Evolutionary conservation across 805 yeast species (phyloP), one percentile per base, ranked within the genome.

Genomic region (Novakomyces olei): DNA sequence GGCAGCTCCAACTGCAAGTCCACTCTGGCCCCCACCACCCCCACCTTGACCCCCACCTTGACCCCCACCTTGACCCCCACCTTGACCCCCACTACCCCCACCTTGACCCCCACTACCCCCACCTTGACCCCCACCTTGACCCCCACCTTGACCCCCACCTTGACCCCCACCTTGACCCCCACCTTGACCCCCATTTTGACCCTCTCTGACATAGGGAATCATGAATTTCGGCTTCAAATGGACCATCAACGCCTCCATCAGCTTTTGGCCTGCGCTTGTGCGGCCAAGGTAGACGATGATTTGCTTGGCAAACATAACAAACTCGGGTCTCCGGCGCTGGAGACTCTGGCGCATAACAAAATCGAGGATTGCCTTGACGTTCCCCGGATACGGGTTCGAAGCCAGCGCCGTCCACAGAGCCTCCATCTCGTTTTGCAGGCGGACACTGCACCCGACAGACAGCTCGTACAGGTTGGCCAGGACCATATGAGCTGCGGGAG

Each of bases 381-480:
- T 81, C n/a, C 57, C 61, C 19, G 66, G 62, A 19, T 67, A 63
- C n/a, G 65, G 63, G 4, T 75, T 78, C 32, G 65, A 68, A 1
- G 91, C 93, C n/a, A 88, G 57, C 0, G 95, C 85, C 4, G 78
- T 80, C 99, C 99, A 88, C 15, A 88, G 52, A 0, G 92, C 92
- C 49, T 83, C 95, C 7, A 88, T 79, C 43, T 81, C 96, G 43
- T 74, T 75, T 28, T 79, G 78, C 41, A 79, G 69, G 9, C 61
- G 58, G 30, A 73, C 72, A 33, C 83, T 69, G 42, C 73, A 77
- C 37, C 69, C 69, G 24, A 80, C 69, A 0, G 95, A 80, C 26
- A 88, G 73, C 42, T 79, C 95, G 48, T 83, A 69, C 34, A 85
- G 53, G 40, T 83, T 81, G 39, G 65, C 67, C 41, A 85, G 45